A percentile compares a stretch with the other conserved stretches of the same genome.
These are phyloP conservation scores for Kodamaea derodonti DNA, from an alignment of 1,139 yeast species.

Conservation along the genomic window DNA sequence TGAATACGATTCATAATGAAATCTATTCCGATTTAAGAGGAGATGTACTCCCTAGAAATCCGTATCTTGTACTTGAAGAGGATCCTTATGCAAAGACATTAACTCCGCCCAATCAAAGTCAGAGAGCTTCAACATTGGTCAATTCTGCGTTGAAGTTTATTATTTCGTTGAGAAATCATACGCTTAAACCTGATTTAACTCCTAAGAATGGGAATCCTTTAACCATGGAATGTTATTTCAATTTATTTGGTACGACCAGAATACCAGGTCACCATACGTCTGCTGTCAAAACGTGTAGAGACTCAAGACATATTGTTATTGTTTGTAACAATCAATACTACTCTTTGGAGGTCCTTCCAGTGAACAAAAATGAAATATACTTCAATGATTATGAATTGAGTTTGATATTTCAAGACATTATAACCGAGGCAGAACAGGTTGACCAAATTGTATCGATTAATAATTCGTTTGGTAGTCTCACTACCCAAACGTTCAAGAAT, in stretches of 20 bases:
- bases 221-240: slow-evolving; percentile 64
- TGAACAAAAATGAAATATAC: slow-evolving; percentile 28
- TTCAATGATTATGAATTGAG: slow-evolving; percentile 58
- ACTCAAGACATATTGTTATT: slow-evolving; percentile 50
- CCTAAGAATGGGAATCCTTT: slow-evolving; percentile 49
- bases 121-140: slow-evolving; percentile 62
- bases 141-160: slow-evolving; percentile 65
- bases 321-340: slow-evolving; percentile 64
- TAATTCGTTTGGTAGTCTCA: slow-evolving; percentile 64
- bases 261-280: slow-evolving; percentile 40
- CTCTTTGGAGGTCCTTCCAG: slow-evolving; percentile 51
- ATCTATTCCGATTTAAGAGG: slow-evolving; percentile 63
- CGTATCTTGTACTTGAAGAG: slow-evolving; percentile 66
- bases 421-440: slow-evolving; percentile 39
- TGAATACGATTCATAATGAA: slow-evolving; percentile 57
- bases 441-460: slow-evolving; percentile 41
- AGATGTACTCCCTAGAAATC: slow-evolving; percentile 71
- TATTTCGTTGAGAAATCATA: slow-evolving; percentile 50
- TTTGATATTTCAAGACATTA: slow-evolving; percentile 44
- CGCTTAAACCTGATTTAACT: slow-evolving; percentile 54
- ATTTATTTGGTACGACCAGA: slow-evolving; percentile 66
- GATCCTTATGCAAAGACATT: slow-evolving; percentile 59
- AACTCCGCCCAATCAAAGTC: slow-evolving; percentile 61
- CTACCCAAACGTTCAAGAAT: slow-evolving; percentile 60
- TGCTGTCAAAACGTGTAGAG: slow-evolving; percentile 22